Evolutionary conservation across 257 asterid species (phyloP), one percentile per base, ranked within the genome.

Genomic region (Przewalskia tangutica): DNA sequence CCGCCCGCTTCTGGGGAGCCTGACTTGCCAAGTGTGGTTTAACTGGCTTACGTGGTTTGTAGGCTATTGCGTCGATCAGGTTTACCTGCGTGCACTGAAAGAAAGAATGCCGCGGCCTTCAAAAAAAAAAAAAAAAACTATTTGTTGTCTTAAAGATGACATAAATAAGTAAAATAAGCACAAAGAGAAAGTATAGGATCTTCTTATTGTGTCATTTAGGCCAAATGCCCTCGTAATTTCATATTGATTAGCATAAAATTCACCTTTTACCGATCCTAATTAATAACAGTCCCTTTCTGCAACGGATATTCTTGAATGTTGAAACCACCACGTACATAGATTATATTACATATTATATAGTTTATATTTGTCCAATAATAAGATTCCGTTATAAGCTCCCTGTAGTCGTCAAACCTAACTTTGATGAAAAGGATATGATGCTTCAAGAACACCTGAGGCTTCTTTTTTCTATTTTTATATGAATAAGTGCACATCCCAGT

Each of bases 241-340:
- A 68, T 68, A 68, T 18, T 44, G 36, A 70, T 70, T 70, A 42
- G 56, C 10, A 70, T 70, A 18, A 70, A 70, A 8, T 44, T 70
- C 73, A 65, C 18, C 4, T 65, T 32, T 65, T 65, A 70, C 36
- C 18, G 32, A 70, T 42, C 77, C 18, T 44, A 44, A n/a, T 38
- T 38, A 38, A 6, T 34, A 12, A 13, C 68, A 62, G 34, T 23
- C 42, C 38, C 40, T 46, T 71, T 46, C 54, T 68, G 10, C 77
- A n/a, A 71, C 44, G 38, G 44, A 71, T 71, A 71, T 71, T 71
- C 40, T 71, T 71, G 78, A 71, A 71, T 71, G 18, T 71, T 71
- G 78, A 71, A 71, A 44, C 40, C 78, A 71, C 78, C 27, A 71
- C 40, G 1, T 44, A 71, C 40, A 44, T 70, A 18, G 58, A n/a